These are phyloP conservation scores for Phialophora expanda DNA, from an alignment of 2,329 filamentous ascomycete genomes.

Conservation along the genomic window DNA sequence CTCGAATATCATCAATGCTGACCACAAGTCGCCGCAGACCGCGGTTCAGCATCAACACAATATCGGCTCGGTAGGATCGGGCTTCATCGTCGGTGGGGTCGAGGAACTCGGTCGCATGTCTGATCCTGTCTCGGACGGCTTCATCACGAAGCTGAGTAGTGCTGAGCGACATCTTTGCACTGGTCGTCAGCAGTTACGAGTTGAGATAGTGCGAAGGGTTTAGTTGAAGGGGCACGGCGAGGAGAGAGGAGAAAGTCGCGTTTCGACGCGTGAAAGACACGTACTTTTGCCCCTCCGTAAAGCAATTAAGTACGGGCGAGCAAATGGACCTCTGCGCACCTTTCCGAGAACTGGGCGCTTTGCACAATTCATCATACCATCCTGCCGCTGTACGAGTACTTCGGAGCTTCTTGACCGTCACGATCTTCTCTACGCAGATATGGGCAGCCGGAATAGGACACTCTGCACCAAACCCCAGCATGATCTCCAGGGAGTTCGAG, in stretches of 20 bases:
- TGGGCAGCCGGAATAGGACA: no score
- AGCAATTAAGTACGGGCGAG: not conserved
- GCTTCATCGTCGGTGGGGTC: constrained; percentile 65
- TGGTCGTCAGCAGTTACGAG: not conserved
- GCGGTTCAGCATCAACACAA: constrained; percentile 74
- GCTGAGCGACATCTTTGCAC: constrained; percentile 38
- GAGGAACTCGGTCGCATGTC: constrained; percentile 87
- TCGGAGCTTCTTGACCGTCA: no score
- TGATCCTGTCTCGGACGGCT: constrained; percentile 79
- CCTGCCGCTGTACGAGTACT: constrained; percentile 45
- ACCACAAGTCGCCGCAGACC: constrained; percentile 66
- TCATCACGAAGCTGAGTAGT: constrained; percentile 79
- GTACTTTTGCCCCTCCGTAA: not conserved
- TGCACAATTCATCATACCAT: not conserved
- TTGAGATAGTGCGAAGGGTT: not conserved
- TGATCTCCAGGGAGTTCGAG: no score
- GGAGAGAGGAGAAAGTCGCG: not conserved
- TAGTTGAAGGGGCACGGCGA: not conserved
- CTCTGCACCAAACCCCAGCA: no score
- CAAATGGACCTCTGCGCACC: not conserved
- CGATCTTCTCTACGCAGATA: no score
- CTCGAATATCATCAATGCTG: constrained; percentile 87
- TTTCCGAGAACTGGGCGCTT: not conserved
- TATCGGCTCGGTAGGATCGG: constrained; percentile 84
- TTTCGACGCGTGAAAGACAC: not conserved